Conservation (phyloP, 2,329 filamentous ascomycete genomes). For the Hawksworthiomyces lignivorus region DNA sequence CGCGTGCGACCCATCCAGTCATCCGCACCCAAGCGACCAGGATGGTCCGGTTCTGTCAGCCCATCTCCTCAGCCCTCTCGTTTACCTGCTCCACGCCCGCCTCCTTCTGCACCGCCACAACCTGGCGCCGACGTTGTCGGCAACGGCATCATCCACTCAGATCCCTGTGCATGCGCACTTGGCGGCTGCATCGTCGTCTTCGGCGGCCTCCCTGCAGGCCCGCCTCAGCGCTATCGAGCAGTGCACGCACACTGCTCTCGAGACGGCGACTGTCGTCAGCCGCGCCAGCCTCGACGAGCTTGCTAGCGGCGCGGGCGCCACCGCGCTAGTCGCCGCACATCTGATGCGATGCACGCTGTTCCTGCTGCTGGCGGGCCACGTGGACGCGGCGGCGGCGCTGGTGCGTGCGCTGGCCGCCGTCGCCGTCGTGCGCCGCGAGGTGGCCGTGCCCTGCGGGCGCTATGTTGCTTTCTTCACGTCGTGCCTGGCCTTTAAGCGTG, state of each 20-base stretch:
- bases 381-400: conserved; percentile 64
- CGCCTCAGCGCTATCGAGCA: conserved; percentile 67
- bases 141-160: background rate
- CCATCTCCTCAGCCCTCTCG: conserved; percentile 64
- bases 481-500: conserved; percentile 49
- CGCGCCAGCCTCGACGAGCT: conserved; percentile 53
- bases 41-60: conserved; percentile 52
- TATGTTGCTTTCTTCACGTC: conserved; percentile 76
- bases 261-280: conserved; percentile 69
- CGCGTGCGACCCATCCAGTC: conserved; percentile 60
- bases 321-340: conserved; percentile 70
- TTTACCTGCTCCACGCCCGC: conserved; percentile 75
- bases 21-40: conserved; percentile 21
- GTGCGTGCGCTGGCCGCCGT: conserved; percentile 65
- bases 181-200: background rate
- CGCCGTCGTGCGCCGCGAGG: conserved; percentile 54
- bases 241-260: conserved; percentile 65
- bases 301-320: conserved; percentile 41
- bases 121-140: conserved; percentile 48
- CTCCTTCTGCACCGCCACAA: conserved; percentile 85
- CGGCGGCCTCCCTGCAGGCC: conserved; percentile 31
- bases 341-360: conserved; percentile 82
- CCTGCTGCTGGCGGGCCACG: conserved; percentile 66
- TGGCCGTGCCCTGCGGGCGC: conserved; percentile 58
- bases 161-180: background rate